Percentiles rank a stretch among this genome's conserved stretches.
phyloP scores from a whole-genome alignment of 1,139 yeast species.

The Blastobotrys capitulatus region DNA sequence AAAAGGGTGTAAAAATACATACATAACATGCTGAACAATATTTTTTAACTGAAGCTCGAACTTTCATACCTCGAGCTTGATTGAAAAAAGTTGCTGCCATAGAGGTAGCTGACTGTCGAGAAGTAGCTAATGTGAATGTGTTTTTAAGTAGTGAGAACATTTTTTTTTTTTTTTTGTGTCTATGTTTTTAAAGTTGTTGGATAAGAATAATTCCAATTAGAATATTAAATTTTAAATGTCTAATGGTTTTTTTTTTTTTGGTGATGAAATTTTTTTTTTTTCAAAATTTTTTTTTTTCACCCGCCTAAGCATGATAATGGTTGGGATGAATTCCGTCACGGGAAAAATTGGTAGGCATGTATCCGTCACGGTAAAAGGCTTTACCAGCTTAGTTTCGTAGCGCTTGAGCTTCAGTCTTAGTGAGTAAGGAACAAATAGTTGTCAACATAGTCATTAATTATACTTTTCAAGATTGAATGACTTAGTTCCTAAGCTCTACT shows the following conservation, averaged over 20 bases:
- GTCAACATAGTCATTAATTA: no score
- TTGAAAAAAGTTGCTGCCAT: constrained; percentile 15
- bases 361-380: no score
- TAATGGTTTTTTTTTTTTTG: not conserved
- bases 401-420: no score
- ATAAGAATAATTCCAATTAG: no score
- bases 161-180: not conserved
- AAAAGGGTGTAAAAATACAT: no score
- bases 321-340: no score
- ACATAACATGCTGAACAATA: constrained; percentile 85
- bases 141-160: constrained; percentile 13
- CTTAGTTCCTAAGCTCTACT: no score
- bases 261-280: not conserved
- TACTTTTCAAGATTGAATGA: no score
- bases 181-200: not conserved
- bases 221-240: not conserved
- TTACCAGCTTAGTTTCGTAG: no score
- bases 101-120: constrained; percentile 12
- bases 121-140: constrained; percentile 6
- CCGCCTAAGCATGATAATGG: no score
- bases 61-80: constrained; percentile 52
- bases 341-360: no score
- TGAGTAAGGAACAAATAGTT: no score
- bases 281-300: not conserved
- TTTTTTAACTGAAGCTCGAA: constrained; percentile 81